These are phyloP conservation scores for Talaromyces sp. DNA, from an alignment of 2,329 filamentous ascomycete genomes.

Conservation along the genomic window DNA sequence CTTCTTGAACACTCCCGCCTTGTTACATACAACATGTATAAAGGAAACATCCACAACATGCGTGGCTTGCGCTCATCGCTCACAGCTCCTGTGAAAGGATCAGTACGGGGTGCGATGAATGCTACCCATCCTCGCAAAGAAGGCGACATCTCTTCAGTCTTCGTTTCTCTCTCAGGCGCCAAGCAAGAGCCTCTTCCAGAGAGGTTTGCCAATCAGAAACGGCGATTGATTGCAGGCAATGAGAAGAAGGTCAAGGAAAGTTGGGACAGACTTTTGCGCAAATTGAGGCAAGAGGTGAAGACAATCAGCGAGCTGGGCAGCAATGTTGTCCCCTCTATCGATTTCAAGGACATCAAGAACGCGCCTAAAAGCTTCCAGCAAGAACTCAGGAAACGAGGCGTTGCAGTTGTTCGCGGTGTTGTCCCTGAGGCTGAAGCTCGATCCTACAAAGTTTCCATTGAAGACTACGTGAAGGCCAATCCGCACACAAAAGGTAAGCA, in stretches of 20 bases:
- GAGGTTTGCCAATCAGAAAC: not conserved
- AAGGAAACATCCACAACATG: not conserved
- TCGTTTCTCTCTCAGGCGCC: not conserved
- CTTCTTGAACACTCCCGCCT: too few species aligned
- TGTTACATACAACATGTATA: not conserved
- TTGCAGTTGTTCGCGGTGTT: not conserved
- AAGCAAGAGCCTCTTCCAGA: not conserved
- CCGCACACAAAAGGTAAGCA: not conserved
- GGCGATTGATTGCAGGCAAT: not conserved
- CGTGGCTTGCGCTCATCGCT: not conserved
- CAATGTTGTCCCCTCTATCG: not conserved
- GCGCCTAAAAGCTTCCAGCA: not conserved
- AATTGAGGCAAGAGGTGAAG: not conserved
- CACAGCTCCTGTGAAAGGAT: not conserved
- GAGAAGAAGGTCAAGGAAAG: not conserved
- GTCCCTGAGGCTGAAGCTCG: not conserved
- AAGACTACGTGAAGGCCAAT: not conserved
- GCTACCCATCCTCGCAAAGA: not conserved
- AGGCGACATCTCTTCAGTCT: not conserved
- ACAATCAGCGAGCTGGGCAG: not conserved
- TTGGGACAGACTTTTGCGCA: not conserved
- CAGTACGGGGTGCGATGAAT: not conserved
- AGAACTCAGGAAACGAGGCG: conserved; percentile 1
- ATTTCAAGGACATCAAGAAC: conserved; percentile 1
- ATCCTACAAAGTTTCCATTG: not conserved